These are phyloP conservation scores for Geranium incanum DNA, from an alignment of 441 rosid genomes.

Conservation along the genomic window DNA sequence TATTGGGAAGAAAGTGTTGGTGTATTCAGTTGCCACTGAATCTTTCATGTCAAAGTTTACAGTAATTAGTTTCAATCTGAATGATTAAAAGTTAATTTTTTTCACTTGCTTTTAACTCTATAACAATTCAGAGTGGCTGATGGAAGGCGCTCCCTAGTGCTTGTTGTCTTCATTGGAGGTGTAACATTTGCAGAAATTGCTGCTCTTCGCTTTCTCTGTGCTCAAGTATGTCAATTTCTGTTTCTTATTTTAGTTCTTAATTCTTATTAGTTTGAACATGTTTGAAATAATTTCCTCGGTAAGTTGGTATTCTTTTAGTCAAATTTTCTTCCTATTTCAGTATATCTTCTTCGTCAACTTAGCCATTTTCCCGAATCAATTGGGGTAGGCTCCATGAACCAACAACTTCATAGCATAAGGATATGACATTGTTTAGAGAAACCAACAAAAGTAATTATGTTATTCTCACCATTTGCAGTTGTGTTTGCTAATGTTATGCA, in stretches of 20 bases:
- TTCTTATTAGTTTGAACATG: neutral
- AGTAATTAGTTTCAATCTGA: neutral
- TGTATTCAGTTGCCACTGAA: neutral
- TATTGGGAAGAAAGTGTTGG: neutral
- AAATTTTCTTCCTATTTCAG: too few species aligned
- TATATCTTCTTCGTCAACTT: too few species aligned
- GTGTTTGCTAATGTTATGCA: neutral
- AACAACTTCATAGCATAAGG: too few species aligned
- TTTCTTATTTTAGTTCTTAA: neutral
- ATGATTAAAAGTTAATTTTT: neutral
- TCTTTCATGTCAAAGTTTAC: slow-evolving; percentile 4
- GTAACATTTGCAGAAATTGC: slow-evolving; percentile 89
- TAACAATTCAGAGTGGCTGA: slow-evolving; percentile 50
- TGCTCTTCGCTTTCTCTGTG: slow-evolving; percentile 80
- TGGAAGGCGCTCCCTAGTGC: slow-evolving; percentile 82
- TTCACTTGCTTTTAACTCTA: neutral
- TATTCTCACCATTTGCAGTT: neutral
- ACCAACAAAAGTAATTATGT: neutral
- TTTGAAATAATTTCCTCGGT: too few species aligned
- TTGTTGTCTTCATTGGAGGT: slow-evolving; percentile 90
- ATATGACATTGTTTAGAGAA: neutral
- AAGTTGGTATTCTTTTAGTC: neutral
- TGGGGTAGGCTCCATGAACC: too few species aligned
- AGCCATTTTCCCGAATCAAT: too few species aligned
- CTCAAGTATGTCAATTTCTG: slow-evolving; percentile 47